Evolutionary conservation across 148 eudicot species (phyloP).

Genomic region (Arctostaphylos glauca): DNA sequence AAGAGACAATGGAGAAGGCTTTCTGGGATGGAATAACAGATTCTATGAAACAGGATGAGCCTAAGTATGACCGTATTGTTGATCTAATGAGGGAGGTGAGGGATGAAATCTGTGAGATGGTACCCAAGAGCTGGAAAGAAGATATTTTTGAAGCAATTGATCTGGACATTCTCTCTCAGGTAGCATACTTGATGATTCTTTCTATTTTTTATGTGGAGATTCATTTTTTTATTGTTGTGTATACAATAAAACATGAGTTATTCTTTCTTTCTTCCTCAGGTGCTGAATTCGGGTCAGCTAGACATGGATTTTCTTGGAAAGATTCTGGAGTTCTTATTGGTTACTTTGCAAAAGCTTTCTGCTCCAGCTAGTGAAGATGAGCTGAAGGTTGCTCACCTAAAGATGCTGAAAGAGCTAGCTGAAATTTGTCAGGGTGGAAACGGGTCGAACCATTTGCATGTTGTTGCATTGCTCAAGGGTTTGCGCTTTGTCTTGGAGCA

Average conservation of each 20-base stretch:
- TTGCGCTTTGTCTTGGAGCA: slow-evolving; percentile 74
- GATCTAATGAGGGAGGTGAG: slow-evolving; percentile 87
- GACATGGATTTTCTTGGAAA: slow-evolving; percentile 76
- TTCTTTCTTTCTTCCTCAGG: slow-evolving; percentile 31
- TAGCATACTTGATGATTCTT: slow-evolving; percentile 21
- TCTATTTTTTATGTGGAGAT: neutral
- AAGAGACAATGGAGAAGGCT: slow-evolving; percentile 81
- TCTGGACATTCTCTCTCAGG: slow-evolving; percentile 74
- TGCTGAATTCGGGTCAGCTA: slow-evolving; percentile 54
- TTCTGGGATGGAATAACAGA: slow-evolving; percentile 89
- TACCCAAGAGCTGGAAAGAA: slow-evolving; percentile 78
- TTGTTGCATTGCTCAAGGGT: slow-evolving; percentile 72
- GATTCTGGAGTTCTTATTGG: slow-evolving; percentile 65
- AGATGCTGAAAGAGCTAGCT: slow-evolving; percentile 52
- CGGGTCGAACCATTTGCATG: slow-evolving; percentile 42
- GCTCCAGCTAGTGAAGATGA: slow-evolving; percentile 82
- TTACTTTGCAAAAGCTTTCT: slow-evolving; percentile 72
- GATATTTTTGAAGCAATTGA: slow-evolving; percentile 73
- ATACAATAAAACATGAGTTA: neutral
- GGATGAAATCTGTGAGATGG: slow-evolving; percentile 80
- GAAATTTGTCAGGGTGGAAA: slow-evolving; percentile 49
- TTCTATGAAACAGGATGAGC: slow-evolving; percentile 66
- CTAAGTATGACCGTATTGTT: slow-evolving; percentile 68
- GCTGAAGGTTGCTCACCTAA: slow-evolving; percentile 57
- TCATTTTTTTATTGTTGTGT: neutral